Evolutionary conservation across 164 flowering plant genomes (phyloP), one percentile per base, ranked within the genome.

Genomic region (Brasenia schreberi): DNA sequence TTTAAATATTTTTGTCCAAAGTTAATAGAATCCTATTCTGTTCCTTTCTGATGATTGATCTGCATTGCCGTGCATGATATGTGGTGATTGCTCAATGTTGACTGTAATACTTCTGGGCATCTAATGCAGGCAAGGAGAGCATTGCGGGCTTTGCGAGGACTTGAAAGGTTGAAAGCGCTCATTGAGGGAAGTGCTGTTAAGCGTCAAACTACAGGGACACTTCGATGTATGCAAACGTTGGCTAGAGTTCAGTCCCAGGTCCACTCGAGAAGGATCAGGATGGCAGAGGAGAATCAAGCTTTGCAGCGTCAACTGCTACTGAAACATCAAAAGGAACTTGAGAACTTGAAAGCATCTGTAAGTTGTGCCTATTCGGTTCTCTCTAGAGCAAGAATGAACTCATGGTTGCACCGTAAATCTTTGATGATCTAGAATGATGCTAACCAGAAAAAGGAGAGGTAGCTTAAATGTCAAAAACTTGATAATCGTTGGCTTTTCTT

Each of bases 191-290:
- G 75, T 23, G 77, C 83, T 18, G 87, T 86, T 5, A 83, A 81
- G 72, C 83, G 86, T n/a, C 94, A 88, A 75, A 80, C 86, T 1
- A 69, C 82, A 33, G 66, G 80, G 17, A 81, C 89, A 18, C 69
- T 86, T 56, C 70, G 70, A 68, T 82, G 83, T 76, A 84, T 88
- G 90, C 94, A 88, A 80, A 85, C 87, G 53, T 78, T 86, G 42
- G 85, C 89, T 62, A 85, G 83, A 44, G 80, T 88, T 39, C 94
- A 88, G 75, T 86, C 89, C 65, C 87, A 88, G 72, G 81, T 88
- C 67, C 86, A 81, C 33, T 71, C 79, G 6, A 80, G 89, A 75
- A 83, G 94, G 74, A 68, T 83, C 12, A 83, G 89, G 72, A 79
- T 86, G 89, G 81, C 83, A 0, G 87, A 88, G 73, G 94, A 88